These are phyloP conservation scores for Geosiphon pyriformis DNA, from an alignment of 192 early-diverging fungal species.

Conservation along the genomic window DNA sequence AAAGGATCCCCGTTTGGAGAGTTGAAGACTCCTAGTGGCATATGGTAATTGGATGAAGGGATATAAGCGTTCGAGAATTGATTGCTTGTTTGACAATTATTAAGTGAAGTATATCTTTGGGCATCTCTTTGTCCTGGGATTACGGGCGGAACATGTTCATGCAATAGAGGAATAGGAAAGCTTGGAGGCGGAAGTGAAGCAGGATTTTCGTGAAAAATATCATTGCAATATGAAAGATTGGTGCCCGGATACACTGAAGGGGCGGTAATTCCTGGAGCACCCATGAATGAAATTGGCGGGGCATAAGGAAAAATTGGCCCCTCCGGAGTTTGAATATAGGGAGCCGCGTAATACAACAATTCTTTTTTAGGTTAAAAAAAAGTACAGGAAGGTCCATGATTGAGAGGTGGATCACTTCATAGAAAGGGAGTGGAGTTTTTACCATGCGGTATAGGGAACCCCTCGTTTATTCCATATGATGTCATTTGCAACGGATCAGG, in stretches of 20 bases:
- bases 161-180: neutral
- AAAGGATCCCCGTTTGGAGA: no score
- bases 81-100: no score
- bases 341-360: neutral
- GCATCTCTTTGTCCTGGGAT: neutral
- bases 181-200: neutral
- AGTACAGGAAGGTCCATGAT: neutral
- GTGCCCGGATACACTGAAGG: neutral
- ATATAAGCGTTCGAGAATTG: no score
- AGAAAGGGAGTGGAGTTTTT: neutral
- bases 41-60: no score
- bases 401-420: neutral
- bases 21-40: no score
- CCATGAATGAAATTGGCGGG: neutral
- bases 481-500: neutral
- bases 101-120: no score
- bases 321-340: constrained; percentile 2
- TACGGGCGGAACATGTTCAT: neutral
- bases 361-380: neutral
- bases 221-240: neutral
- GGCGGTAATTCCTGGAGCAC: neutral
- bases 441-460: neutral
- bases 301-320: constrained; percentile 10
- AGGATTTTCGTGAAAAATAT: neutral
- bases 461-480: neutral